Base-by-base conservation (phyloP, 1,284 basidiomycete species). In the Serendipita sp. region DNA sequence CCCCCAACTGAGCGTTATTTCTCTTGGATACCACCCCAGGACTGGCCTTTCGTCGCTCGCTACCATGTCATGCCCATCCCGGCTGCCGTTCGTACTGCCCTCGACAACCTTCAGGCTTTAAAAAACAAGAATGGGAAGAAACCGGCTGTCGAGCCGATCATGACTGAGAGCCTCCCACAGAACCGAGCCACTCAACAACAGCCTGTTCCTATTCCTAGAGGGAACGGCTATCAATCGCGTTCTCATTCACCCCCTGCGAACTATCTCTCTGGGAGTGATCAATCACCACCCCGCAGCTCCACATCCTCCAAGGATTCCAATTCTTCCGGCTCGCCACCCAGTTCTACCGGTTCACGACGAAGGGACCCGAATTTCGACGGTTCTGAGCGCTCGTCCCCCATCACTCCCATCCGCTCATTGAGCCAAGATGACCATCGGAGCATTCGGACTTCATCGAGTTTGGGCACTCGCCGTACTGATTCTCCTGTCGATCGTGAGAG, bases 11-110 rank as follows among this genome's bases (percentile, higher is more conserved):
- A 74, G 6, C 74, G 70, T 62, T 88, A 91, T 70, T 75, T 79
- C 67, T 77, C 77, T 65, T 70, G 79, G 65, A 82, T 90, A 64
- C 80, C 79, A 30, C 78, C 82, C 61, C 84, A 84, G n/a, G 88
- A 90, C 72, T 91, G 88, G 88, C 80, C 76, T 66, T 80, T 85
- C 41, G 85, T 91, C 70, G 84, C 81, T 73, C 76, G 79, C 64
- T 80, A 89, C 13, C 84, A 89, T 68, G 78, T 79, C 63, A 75
- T 88, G 60, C 76, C 82, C 60, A 85, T 88, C 65, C 87, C 87
- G 12, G 69, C 77, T 15, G 85, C 87, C 60, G 79, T 88, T 71
- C 86, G 84, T 71, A 74, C 12, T 26, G 32, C 49, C 5, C 38
- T 58, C 49, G 50, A 58, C 3, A 50, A 45, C 13, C 17, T 41